Percentiles rank a stretch among this genome's conserved stretches.
Evolutionary conservation across 345 rosid species (phyloP).

Genomic region (Populus tremula): DNA sequence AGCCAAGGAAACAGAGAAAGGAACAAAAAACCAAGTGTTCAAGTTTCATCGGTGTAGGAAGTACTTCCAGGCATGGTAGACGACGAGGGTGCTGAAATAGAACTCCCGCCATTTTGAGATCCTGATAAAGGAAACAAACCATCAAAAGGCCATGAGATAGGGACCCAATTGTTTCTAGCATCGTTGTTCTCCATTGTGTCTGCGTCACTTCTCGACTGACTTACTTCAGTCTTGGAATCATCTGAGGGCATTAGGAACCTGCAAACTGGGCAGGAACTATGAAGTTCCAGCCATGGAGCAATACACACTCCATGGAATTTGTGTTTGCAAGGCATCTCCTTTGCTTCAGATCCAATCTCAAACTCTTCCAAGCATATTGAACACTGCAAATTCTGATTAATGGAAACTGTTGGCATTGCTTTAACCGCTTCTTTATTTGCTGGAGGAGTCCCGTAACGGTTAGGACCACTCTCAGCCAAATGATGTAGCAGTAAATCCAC

Average conservation of each 20-base stretch:
- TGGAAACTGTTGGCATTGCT: conserved; percentile 35
- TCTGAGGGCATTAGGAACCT: conserved; percentile 41
- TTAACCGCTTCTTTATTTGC: conserved; percentile 36
- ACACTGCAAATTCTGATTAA: conserved; percentile 38
- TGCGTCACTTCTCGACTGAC: conserved; percentile 3
- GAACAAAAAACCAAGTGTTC: neutral
- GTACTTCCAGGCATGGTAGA: conserved; percentile 8
- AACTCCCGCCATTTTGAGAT: conserved; percentile 18
- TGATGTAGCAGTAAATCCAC: conserved; percentile 41
- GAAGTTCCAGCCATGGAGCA: conserved; percentile 56
- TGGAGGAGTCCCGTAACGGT: conserved; percentile 37
- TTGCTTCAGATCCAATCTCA: conserved; percentile 53
- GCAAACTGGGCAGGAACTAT: conserved; percentile 64
- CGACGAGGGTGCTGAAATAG: conserved; percentile 13
- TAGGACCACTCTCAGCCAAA: conserved; percentile 40
- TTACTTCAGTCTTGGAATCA: conserved; percentile 20
- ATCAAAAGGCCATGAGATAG: conserved; percentile 31
- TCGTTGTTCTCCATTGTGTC: neutral
- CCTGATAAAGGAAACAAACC: conserved; percentile 24
- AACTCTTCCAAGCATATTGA: conserved; percentile 56
- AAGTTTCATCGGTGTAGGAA: conserved; percentile 25
- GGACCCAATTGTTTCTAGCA: conserved; percentile 17
- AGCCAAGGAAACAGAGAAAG: neutral
- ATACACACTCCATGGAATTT: conserved; percentile 55
- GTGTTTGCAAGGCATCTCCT: conserved; percentile 61